Percentiles rank a stretch among this genome's conserved stretches.
phyloP scores from a whole-genome alignment of 2,329 filamentous ascomycete species.

The Fusarium newnesense region DNA sequence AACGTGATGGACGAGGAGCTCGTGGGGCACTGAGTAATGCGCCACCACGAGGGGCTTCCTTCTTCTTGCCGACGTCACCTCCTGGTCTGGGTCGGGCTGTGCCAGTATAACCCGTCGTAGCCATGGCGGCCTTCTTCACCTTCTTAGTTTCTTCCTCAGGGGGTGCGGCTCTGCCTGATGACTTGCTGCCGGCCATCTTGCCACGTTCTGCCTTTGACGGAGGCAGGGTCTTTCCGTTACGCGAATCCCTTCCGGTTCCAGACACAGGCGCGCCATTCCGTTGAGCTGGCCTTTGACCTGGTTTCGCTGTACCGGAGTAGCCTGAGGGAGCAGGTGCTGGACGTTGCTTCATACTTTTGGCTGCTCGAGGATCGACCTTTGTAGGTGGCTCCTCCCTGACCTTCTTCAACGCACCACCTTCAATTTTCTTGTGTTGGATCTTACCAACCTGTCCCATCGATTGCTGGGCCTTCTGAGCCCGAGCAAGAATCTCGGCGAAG shows the following conservation, averaged over 20 bases:
- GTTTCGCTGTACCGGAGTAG: slow-evolving; percentile 49
- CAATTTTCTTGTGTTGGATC: slow-evolving; percentile 79
- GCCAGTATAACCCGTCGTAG: slow-evolving; percentile 73
- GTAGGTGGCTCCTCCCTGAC: slow-evolving; percentile 57
- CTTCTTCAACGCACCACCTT: slow-evolving; percentile 63
- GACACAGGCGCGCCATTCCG: slow-evolving; percentile 40
- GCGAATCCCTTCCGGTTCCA: slow-evolving; percentile 36
- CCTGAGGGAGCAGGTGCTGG: slow-evolving; percentile 33
- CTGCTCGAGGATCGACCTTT: slow-evolving; percentile 38
- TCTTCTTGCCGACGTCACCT: slow-evolving; percentile 46
- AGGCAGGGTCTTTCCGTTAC: slow-evolving; percentile 33
- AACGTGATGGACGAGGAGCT: slow-evolving; percentile 42
- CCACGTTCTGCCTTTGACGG: slow-evolving; percentile 32
- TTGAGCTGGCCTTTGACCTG: slow-evolving; percentile 43
- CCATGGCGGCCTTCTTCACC: slow-evolving; percentile 68
- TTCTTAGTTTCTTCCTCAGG: slow-evolving; percentile 60
- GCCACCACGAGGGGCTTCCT: slow-evolving; percentile 52
- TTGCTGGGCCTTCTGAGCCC: slow-evolving; percentile 73
- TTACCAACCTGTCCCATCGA: slow-evolving; percentile 71
- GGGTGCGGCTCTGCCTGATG: slow-evolving; percentile 21
- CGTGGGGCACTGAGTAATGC: slow-evolving; percentile 52
- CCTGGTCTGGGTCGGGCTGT: slow-evolving; percentile 69
- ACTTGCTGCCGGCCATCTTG: slow-evolving; percentile 38
- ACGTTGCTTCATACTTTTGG: slow-evolving; percentile 36
- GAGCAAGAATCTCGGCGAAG: slow-evolving; percentile 78